A percentile compares a stretch with the other conserved stretches of the same genome.
These are phyloP conservation scores for Chaetomium cochliodes DNA, from an alignment of 495 filamentous ascomycete species.

Conservation along the genomic window DNA sequence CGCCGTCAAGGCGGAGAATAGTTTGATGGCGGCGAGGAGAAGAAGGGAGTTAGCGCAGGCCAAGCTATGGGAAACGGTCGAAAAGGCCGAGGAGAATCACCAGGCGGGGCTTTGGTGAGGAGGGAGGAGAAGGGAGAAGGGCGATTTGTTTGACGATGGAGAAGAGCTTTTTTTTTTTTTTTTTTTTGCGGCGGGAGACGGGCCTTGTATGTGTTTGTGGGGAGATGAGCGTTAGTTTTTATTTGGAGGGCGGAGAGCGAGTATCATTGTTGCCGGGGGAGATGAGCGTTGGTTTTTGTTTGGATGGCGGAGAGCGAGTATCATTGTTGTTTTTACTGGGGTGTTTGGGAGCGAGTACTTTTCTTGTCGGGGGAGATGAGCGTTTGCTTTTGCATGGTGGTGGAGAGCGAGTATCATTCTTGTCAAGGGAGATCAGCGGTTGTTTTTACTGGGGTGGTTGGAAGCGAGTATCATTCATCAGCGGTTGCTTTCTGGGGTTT, in stretches of 20 bases:
- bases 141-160: slow-evolving; percentile 3
- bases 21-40: slow-evolving; percentile 35
- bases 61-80: slow-evolving; percentile 46
- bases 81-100: slow-evolving; percentile 36
- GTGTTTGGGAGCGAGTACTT: neutral
- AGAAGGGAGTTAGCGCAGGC: slow-evolving; percentile 45
- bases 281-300: too few species aligned
- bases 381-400: neutral
- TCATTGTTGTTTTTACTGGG: neutral
- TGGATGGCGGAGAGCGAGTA: neutral
- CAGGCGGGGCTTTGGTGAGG: slow-evolving; percentile 23
- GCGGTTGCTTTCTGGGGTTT: too few species aligned
- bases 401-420: too few species aligned
- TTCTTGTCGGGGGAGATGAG: neutral
- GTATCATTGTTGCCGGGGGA: too few species aligned
- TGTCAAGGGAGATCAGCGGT: too few species aligned
- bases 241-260: too few species aligned
- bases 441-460: too few species aligned
- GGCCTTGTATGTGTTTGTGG: neutral
- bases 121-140: neutral
- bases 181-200: neutral
- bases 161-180: neutral
- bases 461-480: too few species aligned
- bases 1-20: slow-evolving; percentile 39
- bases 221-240: neutral